Evolutionary conservation across 2,329 filamentous ascomycete species (phyloP), one percentile per base, ranked within the genome.

Genomic region (Aspergillus sp.): DNA sequence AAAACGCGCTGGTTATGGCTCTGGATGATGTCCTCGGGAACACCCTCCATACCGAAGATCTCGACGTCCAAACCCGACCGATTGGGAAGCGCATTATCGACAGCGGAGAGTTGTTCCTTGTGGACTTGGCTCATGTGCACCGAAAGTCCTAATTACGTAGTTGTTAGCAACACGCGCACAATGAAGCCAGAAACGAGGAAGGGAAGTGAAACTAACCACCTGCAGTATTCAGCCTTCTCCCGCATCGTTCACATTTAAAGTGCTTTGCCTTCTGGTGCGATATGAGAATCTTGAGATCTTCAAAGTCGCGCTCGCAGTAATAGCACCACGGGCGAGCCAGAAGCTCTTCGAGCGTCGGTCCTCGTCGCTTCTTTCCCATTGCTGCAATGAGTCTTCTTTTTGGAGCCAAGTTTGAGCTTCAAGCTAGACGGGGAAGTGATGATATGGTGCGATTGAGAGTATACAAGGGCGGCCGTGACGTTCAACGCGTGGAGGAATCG

Each of bases 261-360:
- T 98, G 93, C 72, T 97, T 97, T n/a, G 91, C 90, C 68, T 96
- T 97, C 65, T 97, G 93, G 69, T 98, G 93, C 49, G 88, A 90
- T 59, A 95, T 94, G 55, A 98, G 83, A 59, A 97, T 90, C 76
- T 95, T 96, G 42, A 95, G 71, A 68, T 98, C 93, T 69, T 97
- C 90, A 67, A 97, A 98, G 72, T 97, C 91, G 74, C 91, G 87
- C 72, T 98, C 93, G 84, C 93, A 98, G 76, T 98, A 98, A 74
- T 95, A 98, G 75, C 93, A 98, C 90, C 90, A 97, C 44, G 91
- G 86, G 49, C 90, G 85, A 57, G 78, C 75, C 53, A 98, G 81
- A 59, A 95, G 77, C 72, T 97, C 90, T 74, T 97, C 88, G 58
- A 96, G 77, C 61, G 90, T 83, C 54, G 89, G 88, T 57, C 84